Conservation (phyloP, 2,329 filamentous ascomycete genomes). For the Monilinia fructigena region DNA sequence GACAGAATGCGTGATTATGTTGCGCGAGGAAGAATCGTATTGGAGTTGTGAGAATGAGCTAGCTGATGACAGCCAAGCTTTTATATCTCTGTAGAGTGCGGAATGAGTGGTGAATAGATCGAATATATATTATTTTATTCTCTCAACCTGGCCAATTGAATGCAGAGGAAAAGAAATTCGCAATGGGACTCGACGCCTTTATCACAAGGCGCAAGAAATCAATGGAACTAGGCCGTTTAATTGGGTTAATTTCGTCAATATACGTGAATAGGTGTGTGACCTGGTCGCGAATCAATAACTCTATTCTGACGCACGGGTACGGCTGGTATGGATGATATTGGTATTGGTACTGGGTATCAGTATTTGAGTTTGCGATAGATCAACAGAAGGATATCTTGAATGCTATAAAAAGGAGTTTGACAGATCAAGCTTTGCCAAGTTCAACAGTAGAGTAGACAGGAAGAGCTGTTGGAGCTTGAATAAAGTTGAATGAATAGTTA, state of each 20-base stretch:
- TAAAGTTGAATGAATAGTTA: not conserved
- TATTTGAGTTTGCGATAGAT: too few species aligned
- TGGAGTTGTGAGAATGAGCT: not conserved
- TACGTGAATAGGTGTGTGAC: not conserved
- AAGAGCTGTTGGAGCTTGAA: not conserved
- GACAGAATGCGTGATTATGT: not conserved
- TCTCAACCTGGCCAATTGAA: constrained; percentile 7
- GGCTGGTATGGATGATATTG: not conserved
- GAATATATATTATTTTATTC: not conserved
- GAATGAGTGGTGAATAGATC: not conserved
- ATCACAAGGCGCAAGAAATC: constrained; percentile 3
- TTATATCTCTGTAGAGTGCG: not conserved
- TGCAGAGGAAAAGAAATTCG: not conserved
- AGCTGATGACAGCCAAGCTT: constrained; percentile 5
- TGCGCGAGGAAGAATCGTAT: not conserved
- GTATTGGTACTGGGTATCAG: not conserved
- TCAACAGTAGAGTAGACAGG: not conserved
- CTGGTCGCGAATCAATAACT: too few species aligned
- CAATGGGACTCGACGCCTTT: not conserved
- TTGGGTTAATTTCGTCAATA: constrained; percentile 10
- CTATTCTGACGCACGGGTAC: not conserved
- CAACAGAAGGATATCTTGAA: too few species aligned
- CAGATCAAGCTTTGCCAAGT: constrained; percentile 11
- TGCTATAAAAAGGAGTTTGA: too few species aligned
- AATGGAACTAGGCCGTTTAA: not conserved